Percentiles rank a stretch among this genome's conserved stretches.
These are phyloP conservation scores for Stramenopiles sp. DNA, from an alignment of 352 stramenopile genomes.

Conservation along the genomic window DNA sequence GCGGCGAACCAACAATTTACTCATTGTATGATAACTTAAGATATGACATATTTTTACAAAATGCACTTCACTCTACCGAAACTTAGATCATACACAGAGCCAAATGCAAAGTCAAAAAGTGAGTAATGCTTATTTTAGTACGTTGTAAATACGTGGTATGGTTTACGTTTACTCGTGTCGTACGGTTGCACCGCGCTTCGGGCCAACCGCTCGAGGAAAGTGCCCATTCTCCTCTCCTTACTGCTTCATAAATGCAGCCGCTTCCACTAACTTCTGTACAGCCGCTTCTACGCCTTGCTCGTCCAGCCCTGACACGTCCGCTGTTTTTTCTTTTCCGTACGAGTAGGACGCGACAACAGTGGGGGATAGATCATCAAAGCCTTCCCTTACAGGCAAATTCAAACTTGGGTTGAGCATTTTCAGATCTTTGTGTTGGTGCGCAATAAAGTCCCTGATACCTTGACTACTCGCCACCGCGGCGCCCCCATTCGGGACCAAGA, in stretches of 20 bases:
- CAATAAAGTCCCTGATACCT: background rate
- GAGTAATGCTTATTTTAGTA: too few relatives aligned
- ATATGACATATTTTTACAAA: too few relatives aligned
- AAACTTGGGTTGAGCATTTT: conserved; percentile 2
- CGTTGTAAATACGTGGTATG: too few relatives aligned
- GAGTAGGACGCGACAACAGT: background rate
- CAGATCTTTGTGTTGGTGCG: background rate
- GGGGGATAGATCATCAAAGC: background rate
- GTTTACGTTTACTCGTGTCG: too few relatives aligned
- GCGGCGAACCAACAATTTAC: too few relatives aligned
- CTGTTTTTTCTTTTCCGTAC: background rate
- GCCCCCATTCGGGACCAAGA: background rate
- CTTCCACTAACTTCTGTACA: background rate
- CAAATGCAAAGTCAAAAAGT: too few relatives aligned
- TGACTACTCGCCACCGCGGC: background rate
- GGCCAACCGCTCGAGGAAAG: too few relatives aligned
- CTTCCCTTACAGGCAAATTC: background rate
- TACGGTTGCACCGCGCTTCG: too few relatives aligned
- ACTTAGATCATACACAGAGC: too few relatives aligned
- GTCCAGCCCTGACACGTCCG: background rate
- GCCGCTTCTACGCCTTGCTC: background rate
- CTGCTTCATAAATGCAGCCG: background rate
- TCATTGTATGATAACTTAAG: too few relatives aligned
- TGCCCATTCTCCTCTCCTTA: too few relatives aligned
- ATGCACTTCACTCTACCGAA: too few relatives aligned